phyloP scores from a whole-genome alignment of 208 protist species.

The Leishmania tarentolae region DNA sequence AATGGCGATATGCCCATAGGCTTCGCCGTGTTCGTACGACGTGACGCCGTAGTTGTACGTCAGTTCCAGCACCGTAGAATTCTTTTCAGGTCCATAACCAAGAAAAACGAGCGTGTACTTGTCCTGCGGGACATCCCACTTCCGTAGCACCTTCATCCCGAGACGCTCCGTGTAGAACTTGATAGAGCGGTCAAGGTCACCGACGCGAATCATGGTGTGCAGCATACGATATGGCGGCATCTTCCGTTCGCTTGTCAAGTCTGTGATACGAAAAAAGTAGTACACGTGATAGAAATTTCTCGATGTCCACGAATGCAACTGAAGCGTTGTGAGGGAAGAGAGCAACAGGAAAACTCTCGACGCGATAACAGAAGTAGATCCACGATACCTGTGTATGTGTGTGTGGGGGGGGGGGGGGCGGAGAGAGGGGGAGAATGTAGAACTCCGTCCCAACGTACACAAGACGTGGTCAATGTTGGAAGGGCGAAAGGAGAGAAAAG shows the following conservation, averaged over 20 bases:
- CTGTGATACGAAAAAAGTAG: background rate
- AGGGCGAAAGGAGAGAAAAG: background rate
- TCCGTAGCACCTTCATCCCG: constrained; percentile 77
- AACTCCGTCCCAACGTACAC: background rate
- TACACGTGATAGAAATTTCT: background rate
- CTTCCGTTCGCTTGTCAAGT: background rate
- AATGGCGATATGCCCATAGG: constrained; percentile 86
- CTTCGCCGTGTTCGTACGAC: constrained; percentile 70
- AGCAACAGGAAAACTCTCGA: background rate
- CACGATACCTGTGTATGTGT: background rate
- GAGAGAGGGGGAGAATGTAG: too few species aligned
- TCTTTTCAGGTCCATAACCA: constrained; percentile 70
- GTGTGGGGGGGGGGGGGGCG: too few species aligned
- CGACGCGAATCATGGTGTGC: constrained; percentile 90
- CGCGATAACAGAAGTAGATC: too few species aligned
- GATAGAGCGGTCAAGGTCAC: constrained; percentile 78
- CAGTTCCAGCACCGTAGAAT: constrained; percentile 78
- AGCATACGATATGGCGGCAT: constrained; percentile 56
- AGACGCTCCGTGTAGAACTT: constrained; percentile 83
- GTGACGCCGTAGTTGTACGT: constrained; percentile 88
- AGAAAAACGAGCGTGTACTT: constrained; percentile 87
- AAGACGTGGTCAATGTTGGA: background rate
- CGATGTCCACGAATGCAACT: background rate
- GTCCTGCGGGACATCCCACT: constrained; percentile 77
- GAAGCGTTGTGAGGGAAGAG: background rate